Evolutionary conservation across 1,139 yeast species (phyloP).

Genomic region (Protomyces pachydermus): DNA sequence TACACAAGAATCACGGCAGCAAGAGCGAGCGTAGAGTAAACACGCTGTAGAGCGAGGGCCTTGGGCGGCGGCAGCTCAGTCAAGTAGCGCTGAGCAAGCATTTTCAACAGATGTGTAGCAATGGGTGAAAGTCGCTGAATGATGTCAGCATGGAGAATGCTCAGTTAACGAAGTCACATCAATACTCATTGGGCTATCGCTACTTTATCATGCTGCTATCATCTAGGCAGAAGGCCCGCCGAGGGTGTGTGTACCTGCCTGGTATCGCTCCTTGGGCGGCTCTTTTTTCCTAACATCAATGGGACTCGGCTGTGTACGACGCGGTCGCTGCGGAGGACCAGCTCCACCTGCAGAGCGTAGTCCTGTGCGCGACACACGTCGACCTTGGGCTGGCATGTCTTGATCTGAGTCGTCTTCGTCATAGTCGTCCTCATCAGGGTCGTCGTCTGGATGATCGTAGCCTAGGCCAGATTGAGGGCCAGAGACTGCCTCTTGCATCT

Average conservation of each 20-base stretch:
- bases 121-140: too few relatives aligned
- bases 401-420: background rate
- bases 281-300: background rate
- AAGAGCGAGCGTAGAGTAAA: background rate
- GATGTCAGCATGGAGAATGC: too few relatives aligned
- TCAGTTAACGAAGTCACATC: too few relatives aligned
- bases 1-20: conserved; percentile 4
- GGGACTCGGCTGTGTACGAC: background rate
- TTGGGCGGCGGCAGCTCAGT: background rate
- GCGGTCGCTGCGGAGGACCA: background rate
- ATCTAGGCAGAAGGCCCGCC: background rate
- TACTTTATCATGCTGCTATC: too few relatives aligned
- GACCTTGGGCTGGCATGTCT: background rate
- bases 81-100: background rate
- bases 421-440: background rate
- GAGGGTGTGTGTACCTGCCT: background rate
- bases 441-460: background rate
- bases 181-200: too few relatives aligned
- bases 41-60: background rate
- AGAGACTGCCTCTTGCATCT: background rate
- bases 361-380: background rate
- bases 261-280: background rate
- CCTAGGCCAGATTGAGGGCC: background rate
- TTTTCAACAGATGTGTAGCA: too few relatives aligned
- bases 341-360: background rate